These are phyloP conservation scores for Suhomyces chickasaworum DNA, from an alignment of 1,139 yeast species.

Conservation along the genomic window DNA sequence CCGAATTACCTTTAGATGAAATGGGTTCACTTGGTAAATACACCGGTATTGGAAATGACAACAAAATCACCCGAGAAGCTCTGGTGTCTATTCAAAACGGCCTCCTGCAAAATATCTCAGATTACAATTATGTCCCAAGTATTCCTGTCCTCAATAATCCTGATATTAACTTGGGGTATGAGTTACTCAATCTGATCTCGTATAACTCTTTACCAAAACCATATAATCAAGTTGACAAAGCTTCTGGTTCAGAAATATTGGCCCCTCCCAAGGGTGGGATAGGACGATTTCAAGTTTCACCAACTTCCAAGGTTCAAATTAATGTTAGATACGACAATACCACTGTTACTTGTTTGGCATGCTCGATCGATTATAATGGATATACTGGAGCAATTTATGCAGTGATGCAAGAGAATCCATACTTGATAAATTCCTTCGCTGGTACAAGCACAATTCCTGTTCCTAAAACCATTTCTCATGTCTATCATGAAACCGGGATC, in stretches of 20 bases:
- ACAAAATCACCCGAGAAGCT: neutral
- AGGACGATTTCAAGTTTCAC: neutral
- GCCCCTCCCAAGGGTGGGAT: no score
- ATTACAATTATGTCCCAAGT: neutral
- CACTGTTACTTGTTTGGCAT: constrained; percentile 13
- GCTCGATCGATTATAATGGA: constrained; percentile 12
- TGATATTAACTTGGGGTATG: neutral
- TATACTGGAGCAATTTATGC: constrained; percentile 13
- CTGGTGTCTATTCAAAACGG: neutral
- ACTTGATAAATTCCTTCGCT: constrained; percentile 9
- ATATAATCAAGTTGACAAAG: neutral
- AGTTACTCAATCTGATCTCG: neutral
- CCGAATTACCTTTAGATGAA: neutral
- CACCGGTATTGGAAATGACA: neutral
- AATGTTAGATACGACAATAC: neutral
- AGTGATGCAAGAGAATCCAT: neutral
- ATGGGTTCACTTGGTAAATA: neutral
- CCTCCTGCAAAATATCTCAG: neutral
- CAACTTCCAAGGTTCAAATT: neutral
- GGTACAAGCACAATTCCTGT: neutral
- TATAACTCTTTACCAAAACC: neutral
- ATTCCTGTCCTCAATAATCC: neutral
- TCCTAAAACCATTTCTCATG: neutral
- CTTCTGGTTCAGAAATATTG: no score
- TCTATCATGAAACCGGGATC: neutral